Conservation (phyloP, 768 basidiomycete genomes). For the Lyophyllum shimeji region DNA sequence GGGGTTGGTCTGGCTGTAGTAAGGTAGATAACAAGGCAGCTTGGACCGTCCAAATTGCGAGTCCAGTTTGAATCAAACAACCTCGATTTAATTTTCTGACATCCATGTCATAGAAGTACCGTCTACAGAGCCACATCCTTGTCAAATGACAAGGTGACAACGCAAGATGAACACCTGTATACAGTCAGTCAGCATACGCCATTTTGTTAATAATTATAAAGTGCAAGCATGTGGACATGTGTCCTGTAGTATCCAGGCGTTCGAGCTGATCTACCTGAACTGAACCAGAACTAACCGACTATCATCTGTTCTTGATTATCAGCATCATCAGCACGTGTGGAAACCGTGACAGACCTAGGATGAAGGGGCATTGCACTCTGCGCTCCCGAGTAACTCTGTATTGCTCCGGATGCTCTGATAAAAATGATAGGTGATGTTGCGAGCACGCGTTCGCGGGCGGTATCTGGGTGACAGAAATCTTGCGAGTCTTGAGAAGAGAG, state of each 20-base stretch:
- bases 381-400: not conserved
- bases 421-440: not conserved
- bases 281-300: not conserved
- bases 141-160: not conserved
- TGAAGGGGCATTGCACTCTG: not conserved
- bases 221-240: slow-evolving; percentile 1
- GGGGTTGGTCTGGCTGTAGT: not conserved
- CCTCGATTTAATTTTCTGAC: not conserved
- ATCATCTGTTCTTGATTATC: not conserved
- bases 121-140: not conserved
- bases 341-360: slow-evolving; percentile 3
- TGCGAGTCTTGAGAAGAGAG: no score
- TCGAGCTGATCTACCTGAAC: not conserved
- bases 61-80: not conserved
- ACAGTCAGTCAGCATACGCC: not conserved
- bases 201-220: not conserved
- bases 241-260: not conserved
- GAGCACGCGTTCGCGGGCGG: no score
- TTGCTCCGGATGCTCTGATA: not conserved
- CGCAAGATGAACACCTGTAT: not conserved
- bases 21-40: not conserved
- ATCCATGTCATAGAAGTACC: not conserved
- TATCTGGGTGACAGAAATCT: no score
- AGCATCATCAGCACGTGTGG: slow-evolving; percentile 1
- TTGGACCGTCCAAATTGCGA: not conserved